Evolutionary conservation across 1,139 yeast genomes (phyloP), one percentile per base, ranked within the genome.

Genomic region (Nakaseomyces delphensis): DNA sequence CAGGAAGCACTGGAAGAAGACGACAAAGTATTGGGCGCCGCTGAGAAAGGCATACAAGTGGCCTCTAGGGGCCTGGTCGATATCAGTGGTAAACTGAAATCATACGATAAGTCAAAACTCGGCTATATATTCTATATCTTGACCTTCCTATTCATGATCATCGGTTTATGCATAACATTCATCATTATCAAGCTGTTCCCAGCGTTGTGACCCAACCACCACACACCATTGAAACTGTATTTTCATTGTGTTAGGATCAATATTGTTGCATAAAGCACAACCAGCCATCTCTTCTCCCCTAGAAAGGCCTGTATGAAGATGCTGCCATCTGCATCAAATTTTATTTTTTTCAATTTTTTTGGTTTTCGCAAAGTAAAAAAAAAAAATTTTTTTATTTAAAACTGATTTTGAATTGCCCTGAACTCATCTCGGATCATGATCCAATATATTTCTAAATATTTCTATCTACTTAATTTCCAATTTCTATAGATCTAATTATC

Each of bases 31-130:
- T 38, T 67, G 9, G 59, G 60, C 18, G 69, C 70, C 3, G 68
- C 70, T 1, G 69, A 65, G 44, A 56, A 62, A 14, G 70, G 70
- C 11, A 48, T 67, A 3, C 65, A 64, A 35, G 62, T 59, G 1
- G 65, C 69, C 1, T 59, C 67, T 2, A 54, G 46, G 31, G 65
- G 66, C 45, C 40, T 67, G 13, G 45, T 55, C 4, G 52, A 53
- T 40, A 48, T 62, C 6, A 54, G 62, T 31, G 53, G 50, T 33
- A 64, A 54, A 48, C 55, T 51, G 44, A 57, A 48, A 40, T 55
- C 48, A 38, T 65, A 55, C 43, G 50, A 66, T 19, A 63, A 62
- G 41, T 48, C 57, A 25, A 57, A 59, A 28, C 42, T 66, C 25
- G 64, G 68, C 0, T 53, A 62, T 39, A 42, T 59, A 31, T 62